Evolutionary conservation across 257 asterid species (phyloP).

Genomic region (Fraxinus cuspidata): DNA sequence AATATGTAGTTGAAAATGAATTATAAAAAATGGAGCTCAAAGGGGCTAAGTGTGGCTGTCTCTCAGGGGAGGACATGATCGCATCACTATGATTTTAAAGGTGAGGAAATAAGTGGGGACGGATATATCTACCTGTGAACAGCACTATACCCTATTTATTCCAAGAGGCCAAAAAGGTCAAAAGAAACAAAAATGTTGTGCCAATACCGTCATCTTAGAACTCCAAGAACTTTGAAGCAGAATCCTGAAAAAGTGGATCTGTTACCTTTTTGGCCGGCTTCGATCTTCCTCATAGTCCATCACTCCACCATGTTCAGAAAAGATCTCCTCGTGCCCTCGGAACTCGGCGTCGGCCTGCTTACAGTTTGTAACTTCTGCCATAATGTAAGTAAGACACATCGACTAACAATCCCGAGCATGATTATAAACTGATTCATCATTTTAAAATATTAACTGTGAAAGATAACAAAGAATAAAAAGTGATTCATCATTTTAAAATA

Average conservation of each 20-base stretch:
- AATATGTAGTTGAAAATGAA: too few relatives aligned
- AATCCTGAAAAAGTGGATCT: conserved; percentile 16
- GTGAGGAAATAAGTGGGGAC: neutral
- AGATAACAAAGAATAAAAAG: neutral
- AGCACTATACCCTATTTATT: neutral
- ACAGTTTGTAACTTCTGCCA: conserved; percentile 97
- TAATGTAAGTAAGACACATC: conserved; percentile 90
- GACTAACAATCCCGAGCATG: conserved; percentile 60
- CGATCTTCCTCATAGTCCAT: conserved; percentile 97
- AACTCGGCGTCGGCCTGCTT: conserved; percentile 81
- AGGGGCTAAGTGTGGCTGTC: neutral
- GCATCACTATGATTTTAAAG: neutral
- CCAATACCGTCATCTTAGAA: neutral
- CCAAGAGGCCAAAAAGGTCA: neutral
- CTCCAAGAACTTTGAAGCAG: conserved; percentile 15
- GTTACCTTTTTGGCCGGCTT: conserved; percentile 86
- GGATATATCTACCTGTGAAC: neutral
- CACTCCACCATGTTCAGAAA: conserved; percentile 92
- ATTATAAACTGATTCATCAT: conserved; percentile 29
- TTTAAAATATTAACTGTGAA: neutral
- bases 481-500: conserved; percentile 15
- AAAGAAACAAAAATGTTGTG: conserved; percentile 10
- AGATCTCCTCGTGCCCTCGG: conserved; percentile 89
- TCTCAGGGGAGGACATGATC: too few relatives aligned
- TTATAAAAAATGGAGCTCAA: too few relatives aligned